Evolutionary conservation across 1,139 yeast species (phyloP), one percentile per base, ranked within the genome.

Genomic region (Saccharomyces hybrid): DNA sequence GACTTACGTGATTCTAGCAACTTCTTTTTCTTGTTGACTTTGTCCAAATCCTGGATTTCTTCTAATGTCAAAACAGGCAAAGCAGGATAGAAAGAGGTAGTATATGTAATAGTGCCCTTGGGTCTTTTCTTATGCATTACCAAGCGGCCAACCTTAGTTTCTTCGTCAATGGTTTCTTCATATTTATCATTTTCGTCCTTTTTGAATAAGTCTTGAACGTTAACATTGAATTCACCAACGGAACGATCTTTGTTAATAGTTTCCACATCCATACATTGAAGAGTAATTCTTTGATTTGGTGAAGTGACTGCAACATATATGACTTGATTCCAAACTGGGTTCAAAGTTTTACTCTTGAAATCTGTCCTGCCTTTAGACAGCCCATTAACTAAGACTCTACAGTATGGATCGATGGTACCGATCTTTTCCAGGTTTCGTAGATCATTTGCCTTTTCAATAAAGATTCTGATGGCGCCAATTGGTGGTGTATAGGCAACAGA

Each of bases 251-350:
- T 81, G 25, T 86, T 81, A 55, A 75, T 78, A 56, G 78, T 78
- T 72, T 91, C 95, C 49, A 86, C 87, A 72, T 91, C 98, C 97
- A 93, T 88, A 9, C 83, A 95, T 70, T 93, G 98, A 54, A 95
- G 70, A 2, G 90, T 83, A 60, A 91, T 73, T 65, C 80, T 84
- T 70, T 91, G 98, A 67, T 84, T 84, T 44, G 90, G 81, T 49
- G 90, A 86, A 13, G 95, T 80, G 26, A 93, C 80, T 6, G 96
- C 84, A 46, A 88, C 81, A 70, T 89, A 93, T 54, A 88, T 77
- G 2, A 87, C 78, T 70, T 90, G 93, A 67, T 90, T 84, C 88
- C 91, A 95, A 9, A 82, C 82, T 13, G 99, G 99, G 60, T 86
- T 77, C 64, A 84, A 75, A 2, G 88, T 82, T 23, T 86, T 80